Conservation (phyloP, 495 filamentous ascomycete species). For the Daldinia caldariorum region DNA sequence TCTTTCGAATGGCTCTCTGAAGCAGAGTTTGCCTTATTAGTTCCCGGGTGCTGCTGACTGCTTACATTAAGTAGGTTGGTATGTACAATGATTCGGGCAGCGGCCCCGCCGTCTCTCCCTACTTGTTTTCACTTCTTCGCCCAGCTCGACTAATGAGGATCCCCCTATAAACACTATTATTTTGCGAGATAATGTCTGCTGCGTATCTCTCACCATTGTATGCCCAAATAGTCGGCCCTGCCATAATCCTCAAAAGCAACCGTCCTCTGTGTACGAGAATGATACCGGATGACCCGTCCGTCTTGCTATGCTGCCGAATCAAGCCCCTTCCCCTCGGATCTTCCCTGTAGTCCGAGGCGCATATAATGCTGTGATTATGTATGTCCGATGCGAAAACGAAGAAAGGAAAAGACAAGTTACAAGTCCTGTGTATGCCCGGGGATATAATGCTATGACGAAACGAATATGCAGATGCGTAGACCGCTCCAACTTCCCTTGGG, state of each 20-base stretch:
- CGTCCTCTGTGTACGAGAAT: constrained; percentile 25
- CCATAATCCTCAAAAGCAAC: constrained; percentile 23
- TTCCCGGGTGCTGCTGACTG: constrained; percentile 30
- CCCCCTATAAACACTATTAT: constrained; percentile 28
- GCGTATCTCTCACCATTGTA: constrained; percentile 17
- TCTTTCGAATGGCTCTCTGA: constrained; percentile 12
- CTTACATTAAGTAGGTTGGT: background rate
- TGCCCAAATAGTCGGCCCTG: constrained; percentile 11
- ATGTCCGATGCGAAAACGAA: constrained; percentile 36
- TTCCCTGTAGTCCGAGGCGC: constrained; percentile 2
- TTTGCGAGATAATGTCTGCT: constrained; percentile 26
- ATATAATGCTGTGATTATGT: constrained; percentile 30
- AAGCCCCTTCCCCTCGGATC: constrained; percentile 8
- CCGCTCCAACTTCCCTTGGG: constrained; percentile 14
- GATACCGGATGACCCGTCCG: constrained; percentile 28
- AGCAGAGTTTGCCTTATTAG: constrained; percentile 24
- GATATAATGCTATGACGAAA: constrained; percentile 34
- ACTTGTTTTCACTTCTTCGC: constrained; percentile 2
- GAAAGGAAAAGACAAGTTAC: constrained; percentile 21
- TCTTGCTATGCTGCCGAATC: constrained; percentile 24
- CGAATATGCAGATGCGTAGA: constrained; percentile 37
- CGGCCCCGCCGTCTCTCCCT: constrained; percentile 26
- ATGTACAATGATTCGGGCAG: constrained; percentile 39
- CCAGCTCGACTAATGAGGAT: constrained; percentile 16
- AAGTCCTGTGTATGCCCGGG: constrained; percentile 35